Conservation (phyloP, 1,284 basidiomycete species). For the Ustilago bromivora region DNA sequence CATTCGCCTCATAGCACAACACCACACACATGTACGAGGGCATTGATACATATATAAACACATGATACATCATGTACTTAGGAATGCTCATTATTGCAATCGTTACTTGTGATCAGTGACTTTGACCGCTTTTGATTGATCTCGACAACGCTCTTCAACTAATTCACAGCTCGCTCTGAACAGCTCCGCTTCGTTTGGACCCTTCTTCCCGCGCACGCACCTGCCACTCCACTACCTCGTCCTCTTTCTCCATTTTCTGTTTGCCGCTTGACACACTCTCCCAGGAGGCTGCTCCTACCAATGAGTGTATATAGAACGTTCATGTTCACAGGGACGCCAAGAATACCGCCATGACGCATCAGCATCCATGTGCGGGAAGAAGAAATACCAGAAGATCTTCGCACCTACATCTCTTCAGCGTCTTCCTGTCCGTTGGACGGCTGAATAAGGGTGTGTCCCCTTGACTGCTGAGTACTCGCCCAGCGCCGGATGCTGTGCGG, state of each 20-base stretch:
- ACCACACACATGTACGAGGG: no score
- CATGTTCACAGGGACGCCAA: neutral
- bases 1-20: no score
- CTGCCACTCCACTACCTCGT: no score
- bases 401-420: neutral
- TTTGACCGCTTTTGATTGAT: no score
- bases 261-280: neutral
- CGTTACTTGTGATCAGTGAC: no score
- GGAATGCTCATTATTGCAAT: no score
- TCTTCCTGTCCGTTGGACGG: neutral
- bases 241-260: neutral
- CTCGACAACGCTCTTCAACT: no score
- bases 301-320: neutral
- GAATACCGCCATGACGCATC: neutral
- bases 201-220: no score
- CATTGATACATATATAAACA: no score
- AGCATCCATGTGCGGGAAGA: neutral
- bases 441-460: neutral
- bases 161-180: neutral
- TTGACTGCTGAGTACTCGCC: neutral
- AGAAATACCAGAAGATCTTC: neutral
- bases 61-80: no score
- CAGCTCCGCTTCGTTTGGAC: no score
- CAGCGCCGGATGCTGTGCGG: neutral
- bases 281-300: neutral